Conservation (phyloP, 1,284 basidiomycete species). For the Vanrija pseudolonga region DNA sequence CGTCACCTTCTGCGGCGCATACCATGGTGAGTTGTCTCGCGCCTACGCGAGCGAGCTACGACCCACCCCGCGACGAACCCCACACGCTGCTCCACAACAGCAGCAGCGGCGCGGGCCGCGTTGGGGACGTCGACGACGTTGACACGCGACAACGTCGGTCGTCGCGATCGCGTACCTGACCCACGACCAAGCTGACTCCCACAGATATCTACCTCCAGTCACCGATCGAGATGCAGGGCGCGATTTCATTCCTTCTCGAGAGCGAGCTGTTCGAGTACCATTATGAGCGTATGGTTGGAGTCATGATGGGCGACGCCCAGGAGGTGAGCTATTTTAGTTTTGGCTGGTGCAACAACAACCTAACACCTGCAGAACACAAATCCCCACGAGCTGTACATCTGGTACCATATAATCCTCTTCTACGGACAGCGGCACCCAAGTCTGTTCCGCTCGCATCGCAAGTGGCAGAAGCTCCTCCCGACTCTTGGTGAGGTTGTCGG, state of each 20-base stretch:
- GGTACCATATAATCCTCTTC: constrained; percentile 70
- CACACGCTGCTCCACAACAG: too few species aligned
- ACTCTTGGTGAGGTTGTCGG: constrained; percentile 60
- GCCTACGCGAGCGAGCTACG: not conserved
- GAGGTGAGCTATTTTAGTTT: constrained; percentile 53
- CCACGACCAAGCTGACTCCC: constrained; percentile 1
- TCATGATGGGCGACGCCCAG: constrained; percentile 64
- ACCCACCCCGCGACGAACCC: too few species aligned
- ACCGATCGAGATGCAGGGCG: constrained; percentile 74
- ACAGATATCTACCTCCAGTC: constrained; percentile 75
- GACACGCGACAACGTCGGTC: not conserved
- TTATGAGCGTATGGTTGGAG: constrained; percentile 80
- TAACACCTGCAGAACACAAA: constrained; percentile 66
- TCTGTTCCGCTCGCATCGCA: constrained; percentile 71
- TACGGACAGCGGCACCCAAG: constrained; percentile 67
- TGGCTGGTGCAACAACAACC: too few species aligned
- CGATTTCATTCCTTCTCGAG: constrained; percentile 66
- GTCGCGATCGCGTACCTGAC: too few species aligned
- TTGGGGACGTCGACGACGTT: too few species aligned
- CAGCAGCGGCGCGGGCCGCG: too few species aligned
- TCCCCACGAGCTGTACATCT: constrained; percentile 76
- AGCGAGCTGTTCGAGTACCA: constrained; percentile 83
- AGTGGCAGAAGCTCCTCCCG: constrained; percentile 76
- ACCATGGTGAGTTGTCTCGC: constrained; percentile 65
- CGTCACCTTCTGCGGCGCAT: constrained; percentile 70